Evolutionary conservation across 768 basidiomycete species (phyloP).

Genomic region (Boletus speciosus): DNA sequence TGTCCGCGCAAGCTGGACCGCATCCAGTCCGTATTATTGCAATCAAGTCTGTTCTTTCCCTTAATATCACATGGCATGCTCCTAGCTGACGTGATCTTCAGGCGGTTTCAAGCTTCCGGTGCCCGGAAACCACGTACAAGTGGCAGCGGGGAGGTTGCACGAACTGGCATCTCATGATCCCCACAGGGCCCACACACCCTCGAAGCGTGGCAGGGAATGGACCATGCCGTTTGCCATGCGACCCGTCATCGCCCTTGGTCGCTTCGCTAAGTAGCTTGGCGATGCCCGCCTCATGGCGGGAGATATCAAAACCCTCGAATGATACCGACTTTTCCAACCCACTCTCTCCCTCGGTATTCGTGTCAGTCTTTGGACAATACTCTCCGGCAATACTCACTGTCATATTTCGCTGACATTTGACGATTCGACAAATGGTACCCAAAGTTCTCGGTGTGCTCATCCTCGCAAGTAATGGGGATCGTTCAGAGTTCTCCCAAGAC

Average conservation of each 20-base stretch:
- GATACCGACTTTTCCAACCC: conserved; percentile 11
- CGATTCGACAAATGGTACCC: conserved; percentile 20
- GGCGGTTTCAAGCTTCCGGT: conserved; percentile 22
- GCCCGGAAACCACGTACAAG: conserved; percentile 24
- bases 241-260: conserved; percentile 27
- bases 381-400: background rate
- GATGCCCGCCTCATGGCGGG: conserved; percentile 27
- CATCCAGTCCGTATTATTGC: conserved; percentile 13
- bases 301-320: conserved; percentile 30
- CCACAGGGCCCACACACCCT: conserved; percentile 17
- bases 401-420: conserved; percentile 3
- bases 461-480: conserved; percentile 75
- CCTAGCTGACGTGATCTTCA: conserved; percentile 24
- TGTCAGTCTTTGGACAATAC: background rate
- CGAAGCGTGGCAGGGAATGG: conserved; percentile 30
- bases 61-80: conserved; percentile 20
- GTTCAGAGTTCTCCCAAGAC: conserved; percentile 65
- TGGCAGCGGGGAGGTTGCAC: conserved; percentile 16
- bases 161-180: conserved; percentile 15
- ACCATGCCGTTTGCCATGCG: conserved; percentile 21
- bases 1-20: conserved; percentile 21
- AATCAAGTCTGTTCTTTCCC: conserved; percentile 19
- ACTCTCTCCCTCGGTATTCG: conserved; percentile 4
- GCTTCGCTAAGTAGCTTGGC: conserved; percentile 26
- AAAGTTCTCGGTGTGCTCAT: conserved; percentile 70